Evolutionary conservation across 345 rosid species (phyloP).

Genomic region (Salix viminalis): DNA sequence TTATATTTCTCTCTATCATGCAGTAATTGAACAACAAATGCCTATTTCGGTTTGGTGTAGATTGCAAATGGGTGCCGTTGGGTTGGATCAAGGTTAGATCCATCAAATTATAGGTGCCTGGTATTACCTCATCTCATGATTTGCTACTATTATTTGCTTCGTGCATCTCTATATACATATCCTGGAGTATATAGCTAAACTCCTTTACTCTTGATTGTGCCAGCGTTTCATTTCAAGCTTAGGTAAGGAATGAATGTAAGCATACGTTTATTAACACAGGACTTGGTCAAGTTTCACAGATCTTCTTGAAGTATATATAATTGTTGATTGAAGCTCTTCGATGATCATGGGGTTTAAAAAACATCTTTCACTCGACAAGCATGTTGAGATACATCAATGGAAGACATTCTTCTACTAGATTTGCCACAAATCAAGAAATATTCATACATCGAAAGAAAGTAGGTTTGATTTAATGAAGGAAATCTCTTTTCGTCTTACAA

Average conservation of each 20-base stretch:
- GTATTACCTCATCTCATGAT: neutral
- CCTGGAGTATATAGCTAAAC: neutral
- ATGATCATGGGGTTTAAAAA: neutral
- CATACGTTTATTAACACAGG: neutral
- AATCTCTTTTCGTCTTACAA: neutral
- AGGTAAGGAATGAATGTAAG: neutral
- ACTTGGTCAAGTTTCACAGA: neutral
- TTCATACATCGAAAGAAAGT: neutral
- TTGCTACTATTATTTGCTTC: neutral
- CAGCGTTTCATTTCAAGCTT: neutral
- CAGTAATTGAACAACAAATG: neutral
- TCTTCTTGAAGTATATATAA: neutral
- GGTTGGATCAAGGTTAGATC: neutral
- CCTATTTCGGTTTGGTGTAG: neutral
- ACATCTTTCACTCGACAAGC: neutral
- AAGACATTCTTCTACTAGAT: neutral
- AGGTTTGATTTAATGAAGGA: neutral
- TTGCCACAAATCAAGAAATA: neutral
- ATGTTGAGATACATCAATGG: neutral
- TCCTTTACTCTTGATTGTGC: neutral
- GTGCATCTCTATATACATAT: neutral
- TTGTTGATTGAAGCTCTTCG: neutral
- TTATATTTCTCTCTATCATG: neutral
- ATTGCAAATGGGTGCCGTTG: too few species aligned
- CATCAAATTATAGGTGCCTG: neutral